Conservation (phyloP, 805 yeast genomes). For the Monosporozyma servazzii region DNA sequence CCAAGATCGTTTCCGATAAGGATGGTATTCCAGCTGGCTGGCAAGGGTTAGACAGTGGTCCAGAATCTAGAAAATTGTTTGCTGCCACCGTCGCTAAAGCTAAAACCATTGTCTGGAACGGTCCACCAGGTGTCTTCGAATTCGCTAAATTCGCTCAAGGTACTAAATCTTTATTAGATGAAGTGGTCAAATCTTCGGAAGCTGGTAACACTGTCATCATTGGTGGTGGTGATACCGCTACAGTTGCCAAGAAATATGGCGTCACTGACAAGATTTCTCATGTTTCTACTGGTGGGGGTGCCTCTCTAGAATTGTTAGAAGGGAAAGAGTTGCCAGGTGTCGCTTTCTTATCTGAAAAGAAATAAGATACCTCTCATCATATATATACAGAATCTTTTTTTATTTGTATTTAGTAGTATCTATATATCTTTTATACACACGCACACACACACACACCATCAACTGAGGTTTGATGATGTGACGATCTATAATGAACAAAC, state of each 20-base stretch:
- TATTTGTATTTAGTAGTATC: neutral
- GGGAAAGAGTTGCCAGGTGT: slow-evolving; percentile 99
- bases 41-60: slow-evolving; percentile 97
- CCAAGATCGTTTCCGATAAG: slow-evolving; percentile 75
- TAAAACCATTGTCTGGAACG: slow-evolving; percentile 99
- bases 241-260: slow-evolving; percentile 97
- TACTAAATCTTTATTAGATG: slow-evolving; percentile 84
- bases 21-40: slow-evolving; percentile 92
- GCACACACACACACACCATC: neutral
- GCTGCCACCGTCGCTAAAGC: slow-evolving; percentile 80
- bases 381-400: neutral
- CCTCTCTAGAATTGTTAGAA: slow-evolving; percentile 95
- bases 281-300: slow-evolving; percentile 99
- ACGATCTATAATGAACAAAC: neutral
- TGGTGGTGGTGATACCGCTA: slow-evolving; percentile 99
- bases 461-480: neutral
- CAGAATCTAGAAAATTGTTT: slow-evolving; percentile 74
- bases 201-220: slow-evolving; percentile 92
- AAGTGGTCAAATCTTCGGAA: slow-evolving; percentile 76
- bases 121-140: slow-evolving; percentile 99
- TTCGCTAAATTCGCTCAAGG: slow-evolving; percentile 87
- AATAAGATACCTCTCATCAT: slow-evolving; percentile 17
- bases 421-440: no score
- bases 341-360: slow-evolving; percentile 75
- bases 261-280: slow-evolving; percentile 94